These are phyloP conservation scores for Aspergillus coremiiformis DNA, from an alignment of 495 filamentous ascomycete species.

Conservation along the genomic window DNA sequence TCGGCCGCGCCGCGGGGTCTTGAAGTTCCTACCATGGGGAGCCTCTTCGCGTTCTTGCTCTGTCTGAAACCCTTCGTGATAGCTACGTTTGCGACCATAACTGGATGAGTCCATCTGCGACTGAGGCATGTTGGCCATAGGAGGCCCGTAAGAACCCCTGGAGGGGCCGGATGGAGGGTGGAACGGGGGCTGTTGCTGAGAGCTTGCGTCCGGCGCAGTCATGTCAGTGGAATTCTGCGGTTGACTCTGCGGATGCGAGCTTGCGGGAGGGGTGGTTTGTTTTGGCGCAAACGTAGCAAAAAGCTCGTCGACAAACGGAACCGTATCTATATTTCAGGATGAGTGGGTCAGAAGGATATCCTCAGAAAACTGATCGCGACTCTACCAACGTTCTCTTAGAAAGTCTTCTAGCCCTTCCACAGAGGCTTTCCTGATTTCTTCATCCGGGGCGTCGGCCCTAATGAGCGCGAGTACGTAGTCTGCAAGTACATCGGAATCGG, in stretches of 20 bases:
- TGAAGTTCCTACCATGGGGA: conserved; percentile 53
- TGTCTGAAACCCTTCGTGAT: conserved; percentile 50
- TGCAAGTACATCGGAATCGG: conserved; percentile 88
- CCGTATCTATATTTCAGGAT: conserved; percentile 48
- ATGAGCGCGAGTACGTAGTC: conserved; percentile 94
- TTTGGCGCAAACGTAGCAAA: conserved; percentile 61
- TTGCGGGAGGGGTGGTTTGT: conserved; percentile 27
- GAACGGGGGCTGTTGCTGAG: conserved; percentile 25
- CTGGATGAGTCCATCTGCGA: conserved; percentile 15
- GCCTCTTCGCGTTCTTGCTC: conserved; percentile 37
- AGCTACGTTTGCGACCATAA: conserved; percentile 49
- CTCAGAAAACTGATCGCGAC: not conserved
- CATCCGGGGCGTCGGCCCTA: conserved; percentile 67
- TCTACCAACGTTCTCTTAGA: conserved; percentile 62
- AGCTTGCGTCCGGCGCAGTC: conserved; percentile 15
- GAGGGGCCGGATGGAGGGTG: conserved; percentile 33
- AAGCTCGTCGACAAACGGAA: conserved; percentile 75
- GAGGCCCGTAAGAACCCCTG: conserved; percentile 18
- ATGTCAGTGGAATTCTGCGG: conserved; percentile 39
- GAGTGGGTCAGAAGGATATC: not conserved
- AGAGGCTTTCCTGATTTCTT: conserved; percentile 64
- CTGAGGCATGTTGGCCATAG: conserved; percentile 9
- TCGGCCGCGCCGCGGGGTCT: conserved; percentile 66
- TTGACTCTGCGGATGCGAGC: conserved; percentile 45
- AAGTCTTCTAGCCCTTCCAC: conserved; percentile 82